These are phyloP conservation scores for Gamarada debralockiae DNA, from an alignment of 495 filamentous ascomycete species.

Conservation along the genomic window DNA sequence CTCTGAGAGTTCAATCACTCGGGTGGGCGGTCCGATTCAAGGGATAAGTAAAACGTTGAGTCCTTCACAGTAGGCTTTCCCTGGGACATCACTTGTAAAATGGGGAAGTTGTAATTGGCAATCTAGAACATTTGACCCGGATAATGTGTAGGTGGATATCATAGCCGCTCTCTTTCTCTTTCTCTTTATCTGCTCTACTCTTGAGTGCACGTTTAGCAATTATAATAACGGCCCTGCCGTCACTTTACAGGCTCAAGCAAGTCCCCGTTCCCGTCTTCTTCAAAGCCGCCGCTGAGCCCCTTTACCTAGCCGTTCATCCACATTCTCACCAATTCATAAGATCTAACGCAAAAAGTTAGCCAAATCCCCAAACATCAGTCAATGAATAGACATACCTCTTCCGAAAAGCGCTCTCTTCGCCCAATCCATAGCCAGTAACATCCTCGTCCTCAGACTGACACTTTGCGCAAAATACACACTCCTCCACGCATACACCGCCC, in stretches of 20 bases:
- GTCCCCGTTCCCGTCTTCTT: too few species aligned
- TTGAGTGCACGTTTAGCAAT: neutral
- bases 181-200: neutral
- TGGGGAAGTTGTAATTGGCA: too few species aligned
- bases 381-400: constrained; percentile 66
- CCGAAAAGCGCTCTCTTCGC: constrained; percentile 92
- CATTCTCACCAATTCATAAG: constrained; percentile 20
- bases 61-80: too few species aligned
- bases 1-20: too few species aligned
- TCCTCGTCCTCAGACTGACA: constrained; percentile 85
- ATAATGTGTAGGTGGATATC: too few species aligned
- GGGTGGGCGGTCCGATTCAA: too few species aligned
- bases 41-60: too few species aligned
- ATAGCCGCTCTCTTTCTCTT: neutral
- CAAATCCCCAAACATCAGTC: neutral
- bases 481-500: constrained; percentile 96
- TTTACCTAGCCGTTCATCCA: neutral
- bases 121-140: too few species aligned
- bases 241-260: too few species aligned
- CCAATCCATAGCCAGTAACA: constrained; percentile 98
- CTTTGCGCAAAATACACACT: constrained; percentile 98
- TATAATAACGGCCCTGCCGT: too few species aligned
- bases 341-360: constrained; percentile 19
- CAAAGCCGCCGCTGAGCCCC: too few species aligned
- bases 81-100: too few species aligned